Evolutionary conservation across 768 basidiomycete genomes (phyloP), one percentile per base, ranked within the genome.

Genomic region (Calocybe gangraenosa): DNA sequence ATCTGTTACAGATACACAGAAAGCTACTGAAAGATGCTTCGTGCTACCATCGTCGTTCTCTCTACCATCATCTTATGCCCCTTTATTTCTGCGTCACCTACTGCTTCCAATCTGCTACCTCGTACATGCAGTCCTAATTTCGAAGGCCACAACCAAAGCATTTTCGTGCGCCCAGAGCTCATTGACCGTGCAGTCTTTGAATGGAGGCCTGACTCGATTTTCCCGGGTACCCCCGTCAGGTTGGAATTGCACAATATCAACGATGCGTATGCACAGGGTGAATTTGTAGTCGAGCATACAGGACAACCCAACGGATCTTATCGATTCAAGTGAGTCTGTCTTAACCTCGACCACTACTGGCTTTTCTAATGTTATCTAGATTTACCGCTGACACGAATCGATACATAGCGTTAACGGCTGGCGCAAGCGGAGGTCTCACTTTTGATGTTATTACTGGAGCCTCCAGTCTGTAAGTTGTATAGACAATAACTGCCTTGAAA

Each of bases 71-170:
- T 45, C 39, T 22, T 70, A 22, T 11, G 6, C 11, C 31, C 44
- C 20, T 37, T 43, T 40, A 19, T 34, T 22, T 41, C 40, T 10
- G 68, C 73, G 25, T 61, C 64, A 31, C 41, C 65, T 58, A 14
- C 18, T 3, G 40, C 37, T 15, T n/a, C 40, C 13, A 46, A 63
- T 59, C 14, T n/a, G 10, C 37, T 35, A 23, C 35, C 35, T 13
- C 47, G 47, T 36, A 21, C 49, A 52, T 19, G 55, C 31, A 50
- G 40, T 25, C 45, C 47, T 10, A 42, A 25, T 23, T 45, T 48
- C 20, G 30, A 47, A 17, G 38, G 46, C 7, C 40, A 33, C n/a
- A 40, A 42, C 32, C 44, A 53, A 20, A 46, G 54, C 15, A 51
- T 52, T 15, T 52, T 46, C 45, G 45, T 44, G 31, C 47, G 42